phyloP scores from a whole-genome alignment of 2,329 filamentous ascomycete genomes.

The Fusarium fracticaudum region DNA sequence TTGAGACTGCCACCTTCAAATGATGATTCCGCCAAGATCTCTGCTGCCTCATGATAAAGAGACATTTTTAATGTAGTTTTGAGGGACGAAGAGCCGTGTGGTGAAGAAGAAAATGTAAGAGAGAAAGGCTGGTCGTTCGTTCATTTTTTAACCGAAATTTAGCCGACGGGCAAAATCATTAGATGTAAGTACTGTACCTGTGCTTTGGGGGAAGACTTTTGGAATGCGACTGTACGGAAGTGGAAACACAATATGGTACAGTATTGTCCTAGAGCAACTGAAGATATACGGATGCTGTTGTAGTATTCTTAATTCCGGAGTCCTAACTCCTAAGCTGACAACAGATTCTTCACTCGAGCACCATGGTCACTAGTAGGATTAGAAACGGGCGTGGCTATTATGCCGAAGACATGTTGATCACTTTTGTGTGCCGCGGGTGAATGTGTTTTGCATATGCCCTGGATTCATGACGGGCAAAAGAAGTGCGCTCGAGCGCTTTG shows the following conservation, averaged over 20 bases:
- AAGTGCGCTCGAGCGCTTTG: slow-evolving; percentile 12
- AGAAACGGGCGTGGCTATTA: background rate
- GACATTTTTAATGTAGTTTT: slow-evolving; percentile 69
- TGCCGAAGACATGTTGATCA: background rate
- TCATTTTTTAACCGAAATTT: slow-evolving; percentile 29
- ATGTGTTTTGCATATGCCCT: slow-evolving; percentile 13
- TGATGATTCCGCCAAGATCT: slow-evolving; percentile 70
- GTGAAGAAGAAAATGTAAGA: slow-evolving; percentile 30
- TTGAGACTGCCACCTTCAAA: slow-evolving; percentile 80
- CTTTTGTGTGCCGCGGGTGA: background rate
- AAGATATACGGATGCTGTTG: background rate
- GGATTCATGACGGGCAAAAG: slow-evolving; percentile 32
- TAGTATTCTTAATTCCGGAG: no score
- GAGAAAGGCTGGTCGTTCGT: background rate
- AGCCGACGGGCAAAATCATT: slow-evolving; percentile 6
- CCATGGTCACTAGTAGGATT: background rate
- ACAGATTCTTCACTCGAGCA: background rate
- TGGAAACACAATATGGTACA: background rate
- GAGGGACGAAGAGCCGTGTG: background rate
- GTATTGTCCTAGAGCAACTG: no score
- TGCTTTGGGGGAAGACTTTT: background rate
- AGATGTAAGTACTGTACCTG: slow-evolving; percentile 12
- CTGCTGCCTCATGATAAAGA: slow-evolving; percentile 91
- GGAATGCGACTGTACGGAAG: background rate
- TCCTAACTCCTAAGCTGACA: background rate